Conservation (phyloP, 1,284 basidiomycete genomes). For the Neolentinus lepideus region DNA sequence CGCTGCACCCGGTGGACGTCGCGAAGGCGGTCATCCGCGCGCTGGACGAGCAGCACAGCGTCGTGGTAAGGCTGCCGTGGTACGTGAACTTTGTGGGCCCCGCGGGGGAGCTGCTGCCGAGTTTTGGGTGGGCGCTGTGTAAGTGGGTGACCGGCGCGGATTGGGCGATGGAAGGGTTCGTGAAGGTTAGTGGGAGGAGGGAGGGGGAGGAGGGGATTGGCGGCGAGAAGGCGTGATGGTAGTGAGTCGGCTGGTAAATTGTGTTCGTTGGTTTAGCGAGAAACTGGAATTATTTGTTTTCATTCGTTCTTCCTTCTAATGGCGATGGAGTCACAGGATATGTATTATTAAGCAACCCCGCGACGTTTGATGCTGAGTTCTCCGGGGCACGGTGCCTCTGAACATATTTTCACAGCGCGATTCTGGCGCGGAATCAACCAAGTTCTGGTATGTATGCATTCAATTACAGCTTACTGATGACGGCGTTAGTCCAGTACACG, state of each 20-base stretch:
- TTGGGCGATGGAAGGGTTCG: constrained; percentile 13
- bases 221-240: background rate
- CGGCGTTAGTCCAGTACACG: too few species aligned
- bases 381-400: too few species aligned
- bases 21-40: constrained; percentile 77
- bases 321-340: background rate
- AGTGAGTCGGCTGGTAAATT: background rate
- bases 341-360: too few species aligned
- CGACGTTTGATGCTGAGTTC: too few species aligned
- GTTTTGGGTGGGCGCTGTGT: constrained; percentile 61
- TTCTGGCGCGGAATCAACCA: too few species aligned
- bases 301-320: too few species aligned
- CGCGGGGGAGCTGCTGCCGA: constrained; percentile 48
- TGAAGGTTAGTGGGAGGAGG: constrained; percentile 13
- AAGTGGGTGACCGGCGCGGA: constrained; percentile 51
- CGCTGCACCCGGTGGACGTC: constrained; percentile 63
- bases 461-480: too few species aligned
- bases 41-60: constrained; percentile 71
- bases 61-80: constrained; percentile 67
- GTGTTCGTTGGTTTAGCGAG: background rate
- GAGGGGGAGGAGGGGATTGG: constrained; percentile 6
- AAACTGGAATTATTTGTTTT: background rate
- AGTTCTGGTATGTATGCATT: too few species aligned
- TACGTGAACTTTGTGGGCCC: constrained; percentile 56
- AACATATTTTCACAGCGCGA: too few species aligned